Base-by-base conservation (phyloP, 352 stramenopile genomes). In the Globisporangium carolinianum region DNA sequence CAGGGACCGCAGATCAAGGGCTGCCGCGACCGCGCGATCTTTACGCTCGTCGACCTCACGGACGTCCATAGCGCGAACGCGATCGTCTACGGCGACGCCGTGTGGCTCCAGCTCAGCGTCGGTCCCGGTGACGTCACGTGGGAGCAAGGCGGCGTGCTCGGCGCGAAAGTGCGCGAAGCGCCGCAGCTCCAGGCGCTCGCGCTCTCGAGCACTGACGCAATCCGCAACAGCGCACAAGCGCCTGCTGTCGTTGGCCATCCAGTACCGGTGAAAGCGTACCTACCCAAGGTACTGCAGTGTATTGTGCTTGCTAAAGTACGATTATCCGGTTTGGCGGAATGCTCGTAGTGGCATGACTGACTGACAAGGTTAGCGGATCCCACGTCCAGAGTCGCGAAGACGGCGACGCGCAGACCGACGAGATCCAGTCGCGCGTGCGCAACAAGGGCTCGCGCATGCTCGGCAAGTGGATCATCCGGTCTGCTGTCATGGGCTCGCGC, bases 371-470 rank as follows among this genome's bases (percentile, higher is more conserved):
- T 32, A 32, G 1, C 24, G 24, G 24, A 32, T 32, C 1, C 24
- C 24, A 32, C 24, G 4, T 41, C 4, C 18, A 88, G 77, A 87
- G 68, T 37, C 76, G 77, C 47, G 81, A 91, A 50, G 79, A 87
- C 46, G 69, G 71, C 35, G 81, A 91, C 54, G 62, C 83, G n/a
- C 77, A 91, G 43, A 78, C 79, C 18, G 82, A 91, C 45, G 79
- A 89, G 58, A 85, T 89, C 54, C 82, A 91, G 65, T 85, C 76
- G n/a, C 79, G 79, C 17, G 67, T 89, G 39, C 67, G 82, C 38
- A 91, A 91, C 68, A 91, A 91, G 61, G 68, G 68, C 47, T 81
- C 76, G 10, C 82, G 78, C 42, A 87, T 89, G 75, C 52, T 89
- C 4, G 82, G 79, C 51, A 89, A 89, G 39, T 91, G 82, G 79